Evolutionary conservation across 2,329 filamentous ascomycete genomes (phyloP).

Genomic region (Diaporthe vaccinii): DNA sequence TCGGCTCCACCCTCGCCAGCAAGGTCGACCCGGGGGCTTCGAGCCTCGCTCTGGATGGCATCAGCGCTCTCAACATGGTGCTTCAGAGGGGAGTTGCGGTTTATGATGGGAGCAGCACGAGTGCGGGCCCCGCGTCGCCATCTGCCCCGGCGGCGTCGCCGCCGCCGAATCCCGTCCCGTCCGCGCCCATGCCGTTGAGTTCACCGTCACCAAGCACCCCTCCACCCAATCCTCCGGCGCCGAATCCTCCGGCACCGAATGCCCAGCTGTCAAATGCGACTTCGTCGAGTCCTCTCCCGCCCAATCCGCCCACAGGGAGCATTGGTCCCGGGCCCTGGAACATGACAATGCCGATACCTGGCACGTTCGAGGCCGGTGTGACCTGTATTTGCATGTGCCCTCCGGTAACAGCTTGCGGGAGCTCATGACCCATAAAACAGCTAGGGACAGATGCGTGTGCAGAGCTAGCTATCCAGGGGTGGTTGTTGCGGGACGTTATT

Average conservation of each 20-base stretch:
- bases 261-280: not conserved
- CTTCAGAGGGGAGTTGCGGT: conserved; percentile 58
- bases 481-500: not conserved
- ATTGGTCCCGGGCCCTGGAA: conserved; percentile 66
- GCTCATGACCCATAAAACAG: not conserved
- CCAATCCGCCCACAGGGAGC: conserved; percentile 60
- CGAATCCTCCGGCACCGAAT: not conserved
- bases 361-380: conserved; percentile 12
- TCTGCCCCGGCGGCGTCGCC: not conserved
- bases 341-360: conserved; percentile 20
- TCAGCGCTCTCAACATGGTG: conserved; percentile 79
- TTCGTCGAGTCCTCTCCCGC: not conserved
- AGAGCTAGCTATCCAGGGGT: not conserved
- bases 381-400: conserved; percentile 26
- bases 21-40: conserved; percentile 76
- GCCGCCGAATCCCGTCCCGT: not conserved
- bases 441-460: not conserved
- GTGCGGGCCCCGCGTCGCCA: too few relatives aligned
- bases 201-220: not conserved
- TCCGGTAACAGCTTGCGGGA: not conserved
- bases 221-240: not conserved
- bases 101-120: not conserved
- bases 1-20: conserved; percentile 73
- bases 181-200: not conserved
- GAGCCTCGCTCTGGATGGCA: conserved; percentile 73